Conservation (phyloP, 176 grass and related monocot genomes). For the Triticum timopheevii region DNA sequence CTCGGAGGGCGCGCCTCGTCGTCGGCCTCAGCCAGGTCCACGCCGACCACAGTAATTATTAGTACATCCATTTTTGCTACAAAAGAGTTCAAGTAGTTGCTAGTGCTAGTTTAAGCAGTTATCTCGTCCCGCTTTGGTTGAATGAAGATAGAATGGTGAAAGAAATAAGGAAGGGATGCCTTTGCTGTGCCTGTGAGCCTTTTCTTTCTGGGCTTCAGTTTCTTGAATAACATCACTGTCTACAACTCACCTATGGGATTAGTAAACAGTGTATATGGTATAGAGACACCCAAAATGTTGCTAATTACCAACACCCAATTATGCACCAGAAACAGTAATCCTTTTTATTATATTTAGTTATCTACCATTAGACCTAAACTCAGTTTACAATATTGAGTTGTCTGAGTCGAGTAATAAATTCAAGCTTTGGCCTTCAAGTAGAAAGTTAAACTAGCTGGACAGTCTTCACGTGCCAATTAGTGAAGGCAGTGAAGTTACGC, state of each 20-base stretch:
- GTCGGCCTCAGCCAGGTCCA: no score
- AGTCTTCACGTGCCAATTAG: not conserved
- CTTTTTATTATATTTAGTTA: not conserved
- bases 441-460: not conserved
- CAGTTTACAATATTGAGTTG: not conserved
- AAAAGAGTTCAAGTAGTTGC: not conserved
- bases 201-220: not conserved
- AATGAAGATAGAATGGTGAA: not conserved
- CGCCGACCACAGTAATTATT: not conserved
- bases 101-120: not conserved
- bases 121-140: not conserved
- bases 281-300: not conserved
- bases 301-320: not conserved
- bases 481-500: not conserved
- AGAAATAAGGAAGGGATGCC: not conserved
- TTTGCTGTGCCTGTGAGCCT: not conserved
- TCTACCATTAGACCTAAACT: not conserved
- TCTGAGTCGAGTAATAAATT: not conserved
- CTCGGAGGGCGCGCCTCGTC: slow-evolving; percentile 49
- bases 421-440: not conserved
- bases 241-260: not conserved
- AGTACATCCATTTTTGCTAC: not conserved
- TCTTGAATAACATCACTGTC: not conserved
- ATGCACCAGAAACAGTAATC: not conserved
- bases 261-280: not conserved